These are phyloP conservation scores for Rhodosporidiobolus sp. DNA, from an alignment of 768 basidiomycete genomes.

Conservation along the genomic window DNA sequence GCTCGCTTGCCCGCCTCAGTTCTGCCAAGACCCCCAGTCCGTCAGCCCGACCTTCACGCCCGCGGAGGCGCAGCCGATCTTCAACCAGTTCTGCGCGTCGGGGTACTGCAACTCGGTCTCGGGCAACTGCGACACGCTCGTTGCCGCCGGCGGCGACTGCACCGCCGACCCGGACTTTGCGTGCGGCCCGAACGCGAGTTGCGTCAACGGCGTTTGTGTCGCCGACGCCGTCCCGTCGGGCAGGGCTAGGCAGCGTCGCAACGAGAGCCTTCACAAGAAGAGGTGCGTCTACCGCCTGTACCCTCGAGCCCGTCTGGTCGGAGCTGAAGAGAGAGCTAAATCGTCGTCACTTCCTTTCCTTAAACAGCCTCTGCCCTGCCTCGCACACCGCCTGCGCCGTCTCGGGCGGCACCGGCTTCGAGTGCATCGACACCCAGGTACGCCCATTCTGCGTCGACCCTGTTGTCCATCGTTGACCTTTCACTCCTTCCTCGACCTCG, in stretches of 20 bases:
- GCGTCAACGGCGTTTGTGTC: neutral
- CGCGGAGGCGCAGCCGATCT: slow-evolving; percentile 19
- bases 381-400: slow-evolving; percentile 23
- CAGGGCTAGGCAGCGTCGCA: slow-evolving; percentile 1
- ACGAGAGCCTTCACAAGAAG: neutral
- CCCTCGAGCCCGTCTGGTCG: too few species aligned
- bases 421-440: slow-evolving; percentile 31
- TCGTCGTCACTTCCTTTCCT: too few species aligned
- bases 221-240: neutral
- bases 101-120: slow-evolving; percentile 28
- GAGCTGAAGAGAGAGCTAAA: too few species aligned
- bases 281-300: too few species aligned
- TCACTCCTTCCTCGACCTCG: neutral
- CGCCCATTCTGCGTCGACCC: too few species aligned
- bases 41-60: neutral
- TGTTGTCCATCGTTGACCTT: too few species aligned
- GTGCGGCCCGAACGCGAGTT: neutral
- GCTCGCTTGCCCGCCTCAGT: too few species aligned
- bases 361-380: slow-evolving; percentile 23
- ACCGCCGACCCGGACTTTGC: neutral
- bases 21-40: slow-evolving; percentile 7
- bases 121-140: slow-evolving; percentile 2
- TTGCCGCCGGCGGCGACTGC: slow-evolving; percentile 1
- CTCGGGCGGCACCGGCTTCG: neutral
- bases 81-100: slow-evolving; percentile 23